A percentile compares a stretch with the other conserved stretches of the same genome.
Evolutionary conservation across 192 early-diverging fungal genomes (phyloP).

Genomic region (Gaertneriomyces semiglobifer): DNA sequence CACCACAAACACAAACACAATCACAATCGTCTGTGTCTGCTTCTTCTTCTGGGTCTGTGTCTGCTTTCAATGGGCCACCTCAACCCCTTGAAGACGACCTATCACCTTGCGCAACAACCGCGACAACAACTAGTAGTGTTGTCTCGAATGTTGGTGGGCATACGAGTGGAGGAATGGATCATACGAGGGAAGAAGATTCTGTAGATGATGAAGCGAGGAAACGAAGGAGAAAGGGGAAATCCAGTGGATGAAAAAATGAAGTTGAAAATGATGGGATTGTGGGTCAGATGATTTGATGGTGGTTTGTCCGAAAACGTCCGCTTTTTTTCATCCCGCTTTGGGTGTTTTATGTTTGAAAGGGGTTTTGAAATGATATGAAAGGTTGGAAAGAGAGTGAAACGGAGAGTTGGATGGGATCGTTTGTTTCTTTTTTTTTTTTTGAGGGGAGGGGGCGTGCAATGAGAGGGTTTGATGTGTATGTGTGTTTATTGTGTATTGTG

Average conservation of each 20-base stretch:
- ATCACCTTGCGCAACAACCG: background rate
- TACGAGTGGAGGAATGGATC: too few species aligned
- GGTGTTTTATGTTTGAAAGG: background rate
- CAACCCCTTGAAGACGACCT: background rate
- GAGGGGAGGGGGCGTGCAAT: background rate
- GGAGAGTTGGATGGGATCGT: background rate
- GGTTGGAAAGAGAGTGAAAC: background rate
- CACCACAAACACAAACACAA: conserved; percentile 5
- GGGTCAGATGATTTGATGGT: too few species aligned
- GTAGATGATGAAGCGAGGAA: too few species aligned
- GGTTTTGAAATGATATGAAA: background rate
- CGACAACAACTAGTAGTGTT: too few species aligned
- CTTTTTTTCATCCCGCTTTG: too few species aligned
- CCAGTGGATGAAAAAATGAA: too few species aligned
- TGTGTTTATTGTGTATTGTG: conserved; percentile 6
- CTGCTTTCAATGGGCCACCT: background rate
- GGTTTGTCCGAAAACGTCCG: too few species aligned
- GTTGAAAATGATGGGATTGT: too few species aligned
- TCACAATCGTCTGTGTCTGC: background rate
- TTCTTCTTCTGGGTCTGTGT: background rate
- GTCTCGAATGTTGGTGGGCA: too few species aligned
- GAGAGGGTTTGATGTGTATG: background rate
- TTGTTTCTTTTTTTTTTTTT: background rate
- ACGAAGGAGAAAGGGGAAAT: too few species aligned
- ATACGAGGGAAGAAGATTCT: too few species aligned